Conservation (phyloP, 1,139 yeast genomes). For the Zygoascus sp. region DNA sequence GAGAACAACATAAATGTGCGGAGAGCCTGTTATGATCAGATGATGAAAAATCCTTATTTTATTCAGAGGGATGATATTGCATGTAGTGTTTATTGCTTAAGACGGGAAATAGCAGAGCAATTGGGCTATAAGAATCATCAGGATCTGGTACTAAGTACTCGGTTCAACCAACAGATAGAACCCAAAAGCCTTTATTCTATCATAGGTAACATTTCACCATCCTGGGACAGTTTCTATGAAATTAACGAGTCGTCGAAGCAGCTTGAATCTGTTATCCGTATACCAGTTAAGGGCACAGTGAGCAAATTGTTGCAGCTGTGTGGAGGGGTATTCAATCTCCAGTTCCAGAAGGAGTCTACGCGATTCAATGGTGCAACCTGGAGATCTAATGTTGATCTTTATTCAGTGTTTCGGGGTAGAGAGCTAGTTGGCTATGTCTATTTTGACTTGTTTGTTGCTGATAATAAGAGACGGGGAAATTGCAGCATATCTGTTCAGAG, state of each 20-base stretch:
- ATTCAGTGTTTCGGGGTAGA: conserved; percentile 2
- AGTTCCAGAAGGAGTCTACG: conserved; percentile 1
- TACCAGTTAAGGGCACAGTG: background rate
- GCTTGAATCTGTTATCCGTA: background rate
- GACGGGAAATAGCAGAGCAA: background rate
- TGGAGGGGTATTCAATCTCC: conserved; percentile 1
- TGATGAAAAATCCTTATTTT: conserved; percentile 3
- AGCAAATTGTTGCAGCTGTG: background rate
- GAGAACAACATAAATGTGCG: background rate
- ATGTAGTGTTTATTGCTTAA: background rate
- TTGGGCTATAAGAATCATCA: conserved; percentile 4
- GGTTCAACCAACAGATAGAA: background rate
- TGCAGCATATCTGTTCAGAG: conserved; percentile 7
- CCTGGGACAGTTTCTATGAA: conserved; percentile 5
- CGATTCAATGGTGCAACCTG: conserved; percentile 1
- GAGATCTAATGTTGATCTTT: conserved; percentile 5
- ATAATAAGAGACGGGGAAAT: conserved; percentile 3
- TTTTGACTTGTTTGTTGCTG: conserved; percentile 4
- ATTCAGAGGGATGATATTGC: conserved; percentile 3
- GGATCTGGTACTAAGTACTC: background rate
- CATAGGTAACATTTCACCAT: background rate
- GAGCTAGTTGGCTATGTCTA: conserved; percentile 7
- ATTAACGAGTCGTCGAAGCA: background rate
- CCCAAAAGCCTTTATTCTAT: background rate
- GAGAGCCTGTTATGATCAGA: conserved; percentile 6